These are phyloP conservation scores for Populus simonii DNA, from an alignment of 345 rosid genomes.

Conservation along the genomic window DNA sequence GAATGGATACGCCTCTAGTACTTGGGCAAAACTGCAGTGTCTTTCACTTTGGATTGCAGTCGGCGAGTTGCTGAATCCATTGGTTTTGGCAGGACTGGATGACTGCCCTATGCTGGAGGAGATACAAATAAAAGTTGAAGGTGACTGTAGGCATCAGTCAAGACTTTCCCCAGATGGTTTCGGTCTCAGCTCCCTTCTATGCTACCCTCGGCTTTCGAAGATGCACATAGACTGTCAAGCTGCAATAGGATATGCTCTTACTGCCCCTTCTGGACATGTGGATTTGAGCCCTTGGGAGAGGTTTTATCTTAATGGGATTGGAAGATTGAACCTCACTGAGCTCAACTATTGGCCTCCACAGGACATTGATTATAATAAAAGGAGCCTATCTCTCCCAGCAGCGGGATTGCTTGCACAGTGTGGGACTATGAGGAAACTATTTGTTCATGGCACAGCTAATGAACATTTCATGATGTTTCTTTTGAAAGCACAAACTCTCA, in stretches of 20 bases:
- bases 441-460: slow-evolving; percentile 85
- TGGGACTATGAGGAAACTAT: slow-evolving; percentile 63
- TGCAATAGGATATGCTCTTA: slow-evolving; percentile 60
- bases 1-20: not conserved
- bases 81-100: slow-evolving; percentile 50
- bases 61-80: slow-evolving; percentile 60
- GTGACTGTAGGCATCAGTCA: slow-evolving; percentile 65
- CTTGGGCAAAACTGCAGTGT: slow-evolving; percentile 63
- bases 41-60: slow-evolving; percentile 80
- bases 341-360: slow-evolving; percentile 95
- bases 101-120: slow-evolving; percentile 85
- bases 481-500: slow-evolving; percentile 44
- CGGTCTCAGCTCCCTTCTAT: slow-evolving; percentile 57
- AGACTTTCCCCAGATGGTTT: slow-evolving; percentile 52
- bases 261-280: slow-evolving; percentile 81
- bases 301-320: slow-evolving; percentile 66
- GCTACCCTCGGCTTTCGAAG: slow-evolving; percentile 63
- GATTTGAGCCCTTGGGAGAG: slow-evolving; percentile 96
- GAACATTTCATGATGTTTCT: slow-evolving; percentile 92
- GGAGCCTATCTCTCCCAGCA: slow-evolving; percentile 73
- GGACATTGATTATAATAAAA: slow-evolving; percentile 79
- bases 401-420: slow-evolving; percentile 69
- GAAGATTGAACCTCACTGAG: slow-evolving; percentile 51
- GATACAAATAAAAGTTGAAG: slow-evolving; percentile 74
- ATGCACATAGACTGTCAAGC: slow-evolving; percentile 76